Percentiles rank a stretch among this genome's conserved stretches.
phyloP scores from a whole-genome alignment of 2,329 filamentous ascomycete species.

The Parastagonospora nodorum region DNA sequence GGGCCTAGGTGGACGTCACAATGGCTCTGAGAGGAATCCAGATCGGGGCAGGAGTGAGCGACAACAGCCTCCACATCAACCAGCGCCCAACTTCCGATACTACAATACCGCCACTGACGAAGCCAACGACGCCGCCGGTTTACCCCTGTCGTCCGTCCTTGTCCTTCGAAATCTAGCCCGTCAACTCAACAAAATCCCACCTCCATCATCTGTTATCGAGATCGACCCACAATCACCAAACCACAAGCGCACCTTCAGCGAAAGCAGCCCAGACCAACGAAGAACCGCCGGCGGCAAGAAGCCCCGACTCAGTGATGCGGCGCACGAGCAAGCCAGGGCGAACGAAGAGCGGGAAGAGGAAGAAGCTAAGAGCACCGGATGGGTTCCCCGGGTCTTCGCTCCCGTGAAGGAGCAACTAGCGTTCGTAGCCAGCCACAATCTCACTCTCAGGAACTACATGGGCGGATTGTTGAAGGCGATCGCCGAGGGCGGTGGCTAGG shows the following conservation, averaged over 20 bases:
- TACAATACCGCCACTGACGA: conserved; percentile 57
- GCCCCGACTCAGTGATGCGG: conserved; percentile 40
- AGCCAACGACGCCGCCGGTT: conserved; percentile 67
- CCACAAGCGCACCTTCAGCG: conserved; percentile 38
- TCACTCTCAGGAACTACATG: conserved; percentile 47
- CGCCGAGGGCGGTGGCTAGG: conserved; percentile 37
- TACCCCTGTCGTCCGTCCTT: conserved; percentile 77
- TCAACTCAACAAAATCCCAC: conserved; percentile 46
- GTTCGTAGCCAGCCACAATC: conserved; percentile 72
- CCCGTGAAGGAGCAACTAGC: conserved; percentile 68
- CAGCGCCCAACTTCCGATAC: conserved; percentile 42
- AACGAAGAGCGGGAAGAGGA: conserved; percentile 50
- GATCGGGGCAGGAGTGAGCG: conserved; percentile 31
- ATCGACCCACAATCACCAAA: conserved; percentile 31
- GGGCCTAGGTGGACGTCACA: conserved; percentile 31
- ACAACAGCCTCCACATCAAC: conserved; percentile 17
- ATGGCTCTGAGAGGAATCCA: conserved; percentile 18
- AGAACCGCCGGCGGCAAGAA: conserved; percentile 51
- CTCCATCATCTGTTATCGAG: conserved; percentile 27
- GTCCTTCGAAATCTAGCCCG: conserved; percentile 78
- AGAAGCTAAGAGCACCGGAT: conserved; percentile 60
- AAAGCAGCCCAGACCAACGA: conserved; percentile 29
- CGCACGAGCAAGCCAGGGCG: conserved; percentile 33
- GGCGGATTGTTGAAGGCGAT: conserved; percentile 42
- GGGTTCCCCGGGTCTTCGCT: conserved; percentile 71